These are phyloP conservation scores for Aspergillus pseudoglaucus DNA, from an alignment of 2,329 filamentous ascomycete genomes.

Conservation along the genomic window DNA sequence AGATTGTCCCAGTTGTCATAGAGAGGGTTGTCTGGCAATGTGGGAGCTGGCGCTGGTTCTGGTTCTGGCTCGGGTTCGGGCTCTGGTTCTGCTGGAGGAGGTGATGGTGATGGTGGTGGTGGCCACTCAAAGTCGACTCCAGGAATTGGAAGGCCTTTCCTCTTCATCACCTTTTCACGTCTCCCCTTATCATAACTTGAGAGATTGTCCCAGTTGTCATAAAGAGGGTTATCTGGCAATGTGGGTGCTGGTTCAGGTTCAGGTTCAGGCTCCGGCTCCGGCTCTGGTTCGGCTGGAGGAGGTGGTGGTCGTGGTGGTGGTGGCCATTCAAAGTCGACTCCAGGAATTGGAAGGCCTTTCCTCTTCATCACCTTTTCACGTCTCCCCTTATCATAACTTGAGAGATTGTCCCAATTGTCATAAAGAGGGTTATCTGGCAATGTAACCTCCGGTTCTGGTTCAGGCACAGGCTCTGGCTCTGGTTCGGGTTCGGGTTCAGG, in stretches of 20 bases:
- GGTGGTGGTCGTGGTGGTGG: slow-evolving; percentile 10
- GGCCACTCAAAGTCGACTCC: slow-evolving; percentile 21
- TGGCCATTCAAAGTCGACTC: slow-evolving; percentile 20
- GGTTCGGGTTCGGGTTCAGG: slow-evolving; percentile 13
- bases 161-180: slow-evolving; percentile 27
- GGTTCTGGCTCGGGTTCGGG: slow-evolving; percentile 16
- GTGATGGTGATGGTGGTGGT: slow-evolving; percentile 3
- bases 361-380: slow-evolving; percentile 27
- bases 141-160: slow-evolving; percentile 24
- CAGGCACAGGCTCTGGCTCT: no score
- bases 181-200: slow-evolving; percentile 41
- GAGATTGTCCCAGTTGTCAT: slow-evolving; percentile 28
- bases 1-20: slow-evolving; percentile 29
- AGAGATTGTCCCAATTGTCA: slow-evolving; percentile 27
- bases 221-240: slow-evolving; percentile 32
- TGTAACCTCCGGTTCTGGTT: no score
- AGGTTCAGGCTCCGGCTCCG: slow-evolving; percentile 16
- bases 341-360: slow-evolving; percentile 25
- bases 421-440: slow-evolving; percentile 33
- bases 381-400: slow-evolving; percentile 41
- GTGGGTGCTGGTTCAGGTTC: slow-evolving; percentile 22
- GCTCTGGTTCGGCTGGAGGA: slow-evolving; percentile 16
- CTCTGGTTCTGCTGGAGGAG: slow-evolving; percentile 14
- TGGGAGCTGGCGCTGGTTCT: slow-evolving; percentile 14
- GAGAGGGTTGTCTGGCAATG: slow-evolving; percentile 31